phyloP scores from a whole-genome alignment of 2,329 filamentous ascomycete genomes.

The Pyrenochaeta sp. region DNA sequence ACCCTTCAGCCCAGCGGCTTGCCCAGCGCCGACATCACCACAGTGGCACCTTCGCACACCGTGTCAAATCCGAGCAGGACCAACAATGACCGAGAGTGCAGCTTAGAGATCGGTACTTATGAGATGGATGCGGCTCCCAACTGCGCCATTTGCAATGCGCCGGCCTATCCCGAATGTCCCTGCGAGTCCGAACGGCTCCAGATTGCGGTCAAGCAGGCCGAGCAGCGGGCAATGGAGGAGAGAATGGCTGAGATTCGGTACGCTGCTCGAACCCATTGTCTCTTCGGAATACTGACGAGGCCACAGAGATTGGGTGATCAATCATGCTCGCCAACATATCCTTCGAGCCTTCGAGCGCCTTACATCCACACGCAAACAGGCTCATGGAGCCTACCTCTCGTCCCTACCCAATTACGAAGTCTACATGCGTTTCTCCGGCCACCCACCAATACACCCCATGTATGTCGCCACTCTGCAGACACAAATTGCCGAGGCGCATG shows the following conservation, averaged over 20 bases:
- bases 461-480: conserved; percentile 51
- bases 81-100: conserved; percentile 37
- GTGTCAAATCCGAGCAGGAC: conserved; percentile 15
- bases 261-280: background rate
- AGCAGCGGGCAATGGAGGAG: conserved; percentile 48
- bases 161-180: conserved; percentile 47
- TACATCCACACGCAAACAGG: conserved; percentile 49
- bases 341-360: conserved; percentile 53
- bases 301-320: conserved; percentile 55
- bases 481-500: conserved; percentile 70
- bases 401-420: conserved; percentile 56
- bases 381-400: conserved; percentile 52
- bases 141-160: conserved; percentile 52
- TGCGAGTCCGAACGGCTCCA: conserved; percentile 50
- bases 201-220: conserved; percentile 50
- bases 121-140: conserved; percentile 50
- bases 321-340: conserved; percentile 54
- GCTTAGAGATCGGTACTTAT: conserved; percentile 31
- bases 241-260: conserved; percentile 46
- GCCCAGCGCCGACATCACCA: conserved; percentile 14
- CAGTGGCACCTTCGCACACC: conserved; percentile 8
- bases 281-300: conserved; percentile 21
- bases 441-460: conserved; percentile 52
- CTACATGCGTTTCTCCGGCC: conserved; percentile 55
- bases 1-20: conserved; percentile 18